Percentiles rank a stretch among this genome's conserved stretches.
phyloP scores from a whole-genome alignment of 352 stramenopile species.

The Phytophthora nicotianae region DNA sequence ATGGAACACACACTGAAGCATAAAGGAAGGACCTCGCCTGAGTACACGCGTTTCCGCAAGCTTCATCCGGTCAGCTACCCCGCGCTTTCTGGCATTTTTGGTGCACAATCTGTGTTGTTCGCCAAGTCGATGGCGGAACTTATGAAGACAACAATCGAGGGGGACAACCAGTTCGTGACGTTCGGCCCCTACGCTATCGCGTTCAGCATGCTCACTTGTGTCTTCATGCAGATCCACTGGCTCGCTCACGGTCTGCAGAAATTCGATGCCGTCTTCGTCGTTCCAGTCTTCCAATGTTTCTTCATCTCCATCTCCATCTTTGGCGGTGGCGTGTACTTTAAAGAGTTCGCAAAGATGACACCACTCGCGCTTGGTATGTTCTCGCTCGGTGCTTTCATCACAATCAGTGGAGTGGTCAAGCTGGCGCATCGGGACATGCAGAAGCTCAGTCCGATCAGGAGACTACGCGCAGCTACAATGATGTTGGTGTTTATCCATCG shows the following conservation, averaged over 20 bases:
- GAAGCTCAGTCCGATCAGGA: conserved; percentile 44
- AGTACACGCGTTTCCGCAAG: conserved; percentile 61
- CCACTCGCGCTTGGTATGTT: conserved; percentile 68
- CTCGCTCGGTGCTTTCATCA: conserved; percentile 69
- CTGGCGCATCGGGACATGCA: conserved; percentile 77
- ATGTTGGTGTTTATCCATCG: conserved; percentile 77
- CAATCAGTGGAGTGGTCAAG: conserved; percentile 72
- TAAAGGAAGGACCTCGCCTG: conserved; percentile 45
- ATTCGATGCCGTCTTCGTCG: conserved; percentile 89
- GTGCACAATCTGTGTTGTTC: conserved; percentile 82
- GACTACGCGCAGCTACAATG: conserved; percentile 53
- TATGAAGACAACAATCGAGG: conserved; percentile 78
- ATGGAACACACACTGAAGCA: conserved; percentile 51
- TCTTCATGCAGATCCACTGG: conserved; percentile 90
- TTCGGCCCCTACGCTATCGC: conserved; percentile 83
- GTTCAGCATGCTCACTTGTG: conserved; percentile 77
- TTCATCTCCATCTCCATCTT: conserved; percentile 92
- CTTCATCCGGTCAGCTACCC: conserved; percentile 77
- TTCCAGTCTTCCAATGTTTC: conserved; percentile 89
- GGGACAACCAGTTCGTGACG: conserved; percentile 73
- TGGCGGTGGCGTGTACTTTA: conserved; percentile 89
- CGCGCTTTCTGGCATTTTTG: conserved; percentile 75
- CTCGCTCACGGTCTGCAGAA: conserved; percentile 80
- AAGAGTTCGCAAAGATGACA: conserved; percentile 73
- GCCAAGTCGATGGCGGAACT: conserved; percentile 85